Evolutionary conservation across 352 stramenopile genomes (phyloP).

Genomic region (Phytophthora boehmeriae): DNA sequence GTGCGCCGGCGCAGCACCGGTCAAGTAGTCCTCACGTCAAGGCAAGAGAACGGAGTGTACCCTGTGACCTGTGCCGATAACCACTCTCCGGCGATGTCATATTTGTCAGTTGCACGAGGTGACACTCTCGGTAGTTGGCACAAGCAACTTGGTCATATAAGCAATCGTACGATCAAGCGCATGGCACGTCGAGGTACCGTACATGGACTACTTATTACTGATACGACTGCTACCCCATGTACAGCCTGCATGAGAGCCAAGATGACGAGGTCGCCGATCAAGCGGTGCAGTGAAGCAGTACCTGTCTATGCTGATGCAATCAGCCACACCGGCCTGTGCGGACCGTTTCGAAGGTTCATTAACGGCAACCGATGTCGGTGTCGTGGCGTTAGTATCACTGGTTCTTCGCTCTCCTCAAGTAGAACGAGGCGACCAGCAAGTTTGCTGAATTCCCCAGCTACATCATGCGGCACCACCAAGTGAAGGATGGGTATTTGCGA

Average conservation of each 20-base stretch:
- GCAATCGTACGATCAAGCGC: no score
- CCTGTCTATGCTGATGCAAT: neutral
- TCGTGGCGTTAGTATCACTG: neutral
- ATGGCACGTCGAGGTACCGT: neutral
- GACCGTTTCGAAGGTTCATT: neutral
- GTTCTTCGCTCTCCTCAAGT: neutral
- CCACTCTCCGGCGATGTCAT: neutral
- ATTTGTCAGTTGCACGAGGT: neutral
- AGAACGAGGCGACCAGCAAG: neutral
- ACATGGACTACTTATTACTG: neutral
- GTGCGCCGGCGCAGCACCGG: neutral
- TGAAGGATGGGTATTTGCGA: neutral
- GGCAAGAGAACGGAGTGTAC: neutral
- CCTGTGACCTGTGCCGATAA: no score
- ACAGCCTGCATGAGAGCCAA: neutral
- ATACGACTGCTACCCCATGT: neutral
- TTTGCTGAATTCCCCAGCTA: neutral
- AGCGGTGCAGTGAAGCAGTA: neutral
- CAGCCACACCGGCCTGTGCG: neutral
- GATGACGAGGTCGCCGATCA: neutral
- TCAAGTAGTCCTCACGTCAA: neutral
- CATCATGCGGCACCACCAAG: neutral
- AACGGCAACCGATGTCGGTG: neutral
- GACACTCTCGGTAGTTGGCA: neutral
- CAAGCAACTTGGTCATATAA: no score